Conservation (phyloP, 1,284 basidiomycete genomes). For the Tilletia horrida region DNA sequence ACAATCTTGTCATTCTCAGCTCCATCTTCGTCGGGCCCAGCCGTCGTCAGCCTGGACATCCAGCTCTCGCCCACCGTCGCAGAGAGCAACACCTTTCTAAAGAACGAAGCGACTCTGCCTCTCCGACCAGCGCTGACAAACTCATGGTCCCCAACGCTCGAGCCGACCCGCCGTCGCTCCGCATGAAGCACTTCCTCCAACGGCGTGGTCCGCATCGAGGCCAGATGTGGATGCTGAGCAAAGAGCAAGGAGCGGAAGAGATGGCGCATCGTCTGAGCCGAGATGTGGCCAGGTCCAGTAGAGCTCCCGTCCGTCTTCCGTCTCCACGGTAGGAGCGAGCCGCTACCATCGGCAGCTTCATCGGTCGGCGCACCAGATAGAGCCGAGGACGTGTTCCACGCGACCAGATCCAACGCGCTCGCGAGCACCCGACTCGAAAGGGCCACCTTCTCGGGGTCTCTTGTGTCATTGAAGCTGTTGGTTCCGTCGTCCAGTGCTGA, state of each 20-base stretch:
- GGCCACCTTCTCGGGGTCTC: no score
- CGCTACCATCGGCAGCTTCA: neutral
- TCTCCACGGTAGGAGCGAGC: neutral
- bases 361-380: neutral
- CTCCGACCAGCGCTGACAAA: neutral
- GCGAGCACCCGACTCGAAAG: no score
- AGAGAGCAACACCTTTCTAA: neutral
- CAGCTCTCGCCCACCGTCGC: neutral
- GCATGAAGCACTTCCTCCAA: neutral
- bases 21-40: neutral
- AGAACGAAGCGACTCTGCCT: neutral
- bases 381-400: neutral
- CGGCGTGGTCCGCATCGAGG: neutral
- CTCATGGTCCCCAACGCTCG: neutral
- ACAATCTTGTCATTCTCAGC: neutral
- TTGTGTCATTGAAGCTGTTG: no score
- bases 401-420: neutral
- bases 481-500: no score
- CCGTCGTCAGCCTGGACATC: neutral
- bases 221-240: neutral
- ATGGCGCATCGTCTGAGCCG: neutral
- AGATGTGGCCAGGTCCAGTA: neutral
- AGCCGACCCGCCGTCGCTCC: neutral
- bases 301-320: neutral
- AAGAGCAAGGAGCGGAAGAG: slow-evolving; percentile 3